Conservation (phyloP, 179 eudicot species). For the Pouteria campechiana region DNA sequence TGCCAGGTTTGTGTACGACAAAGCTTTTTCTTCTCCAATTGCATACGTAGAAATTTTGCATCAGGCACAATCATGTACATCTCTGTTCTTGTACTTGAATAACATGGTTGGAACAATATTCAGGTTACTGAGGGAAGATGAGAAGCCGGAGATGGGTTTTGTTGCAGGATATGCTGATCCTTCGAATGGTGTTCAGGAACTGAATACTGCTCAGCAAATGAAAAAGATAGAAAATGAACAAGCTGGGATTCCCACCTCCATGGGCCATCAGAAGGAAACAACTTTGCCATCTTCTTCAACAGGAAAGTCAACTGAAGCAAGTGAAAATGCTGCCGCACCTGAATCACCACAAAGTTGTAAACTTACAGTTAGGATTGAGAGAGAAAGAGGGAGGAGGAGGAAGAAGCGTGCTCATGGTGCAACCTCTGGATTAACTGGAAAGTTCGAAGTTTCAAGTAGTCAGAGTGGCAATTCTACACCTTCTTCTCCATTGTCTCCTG, state of each 20-base stretch:
- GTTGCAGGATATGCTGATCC: conserved; percentile 5
- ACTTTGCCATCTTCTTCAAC: conserved; percentile 1
- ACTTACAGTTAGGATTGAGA: conserved; percentile 51
- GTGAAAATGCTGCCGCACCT: conserved; percentile 13
- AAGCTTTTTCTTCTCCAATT: no score
- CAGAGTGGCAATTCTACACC: conserved; percentile 94
- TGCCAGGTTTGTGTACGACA: no score
- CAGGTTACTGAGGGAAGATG: conserved; percentile 16
- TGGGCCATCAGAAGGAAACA: conserved; percentile 7
- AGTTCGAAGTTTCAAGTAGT: conserved; percentile 71
- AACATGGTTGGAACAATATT: no score
- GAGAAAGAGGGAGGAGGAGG: conserved; percentile 51
- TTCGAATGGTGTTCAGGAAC: conserved; percentile 9
- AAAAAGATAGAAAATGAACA: conserved; percentile 7
- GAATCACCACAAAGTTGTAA: conserved; percentile 25
- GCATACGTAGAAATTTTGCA: no score
- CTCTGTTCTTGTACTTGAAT: conserved; percentile 12
- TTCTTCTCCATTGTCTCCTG: conserved; percentile 72
- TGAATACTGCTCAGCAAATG: conserved; percentile 7
- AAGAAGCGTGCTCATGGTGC: conserved; percentile 35
- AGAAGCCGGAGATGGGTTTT: conserved; percentile 5
- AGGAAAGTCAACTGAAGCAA: conserved; percentile 8
- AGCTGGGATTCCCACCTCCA: conserved; percentile 1
- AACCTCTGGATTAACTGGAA: conserved; percentile 32
- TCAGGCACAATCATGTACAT: no score